phyloP scores from a whole-genome alignment of 106 monocot species.

The Dioscorea alata region DNA sequence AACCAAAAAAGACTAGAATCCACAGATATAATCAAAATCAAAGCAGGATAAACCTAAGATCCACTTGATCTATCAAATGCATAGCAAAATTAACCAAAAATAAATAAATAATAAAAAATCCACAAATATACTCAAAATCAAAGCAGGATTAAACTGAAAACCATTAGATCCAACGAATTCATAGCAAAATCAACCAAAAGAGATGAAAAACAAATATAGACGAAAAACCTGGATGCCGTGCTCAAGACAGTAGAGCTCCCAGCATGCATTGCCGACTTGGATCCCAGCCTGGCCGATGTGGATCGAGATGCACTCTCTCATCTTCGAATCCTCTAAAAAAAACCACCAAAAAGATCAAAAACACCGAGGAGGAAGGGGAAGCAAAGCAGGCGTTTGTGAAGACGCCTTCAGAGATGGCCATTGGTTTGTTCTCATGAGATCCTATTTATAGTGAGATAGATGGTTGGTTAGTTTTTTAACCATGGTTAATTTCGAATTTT shows the following conservation, averaged over 20 bases:
- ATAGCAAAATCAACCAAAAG: background rate
- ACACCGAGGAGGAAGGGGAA: background rate
- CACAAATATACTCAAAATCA: background rate
- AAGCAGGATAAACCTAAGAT: too few relatives aligned
- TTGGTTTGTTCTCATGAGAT: background rate
- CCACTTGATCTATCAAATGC: too few relatives aligned
- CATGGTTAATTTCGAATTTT: conserved; percentile 16
- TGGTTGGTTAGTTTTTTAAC: conserved; percentile 9
- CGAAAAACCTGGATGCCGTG: conserved; percentile 48
- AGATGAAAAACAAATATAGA: too few relatives aligned
- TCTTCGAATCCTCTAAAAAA: conserved; percentile 11
- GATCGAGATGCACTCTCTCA: conserved; percentile 73
- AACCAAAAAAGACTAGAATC: too few relatives aligned
- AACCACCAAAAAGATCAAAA: background rate
- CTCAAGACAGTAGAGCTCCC: conserved; percentile 71
- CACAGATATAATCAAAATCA: too few relatives aligned
- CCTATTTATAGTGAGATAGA: conserved; percentile 5
- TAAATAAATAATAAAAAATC: too few relatives aligned
- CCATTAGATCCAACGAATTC: background rate
- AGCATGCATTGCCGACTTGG: conserved; percentile 72
- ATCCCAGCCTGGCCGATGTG: conserved; percentile 74
- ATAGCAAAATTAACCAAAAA: too few relatives aligned
- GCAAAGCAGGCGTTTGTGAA: conserved; percentile 13
- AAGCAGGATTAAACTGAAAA: background rate
- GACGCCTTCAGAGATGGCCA: conserved; percentile 14